Conservation (phyloP, 768 basidiomycete species). For the Vararia minispora region DNA sequence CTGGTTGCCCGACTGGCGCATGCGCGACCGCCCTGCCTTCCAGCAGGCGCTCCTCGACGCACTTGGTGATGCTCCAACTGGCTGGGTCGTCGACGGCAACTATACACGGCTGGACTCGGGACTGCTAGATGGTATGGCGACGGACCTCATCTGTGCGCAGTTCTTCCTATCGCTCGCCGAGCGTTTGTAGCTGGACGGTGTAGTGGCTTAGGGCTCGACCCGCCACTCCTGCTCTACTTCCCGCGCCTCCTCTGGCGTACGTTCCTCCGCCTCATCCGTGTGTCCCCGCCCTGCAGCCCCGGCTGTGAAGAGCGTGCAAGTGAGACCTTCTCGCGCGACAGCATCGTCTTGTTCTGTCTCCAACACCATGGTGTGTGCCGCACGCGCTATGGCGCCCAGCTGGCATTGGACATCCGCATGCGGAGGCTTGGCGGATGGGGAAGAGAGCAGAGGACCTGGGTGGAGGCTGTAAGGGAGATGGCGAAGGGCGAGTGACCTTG, state of each 20-base stretch:
- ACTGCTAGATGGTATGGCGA: constrained; percentile 27
- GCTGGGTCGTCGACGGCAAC: constrained; percentile 48
- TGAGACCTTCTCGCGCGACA: constrained; percentile 18
- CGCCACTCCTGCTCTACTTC: constrained; percentile 48
- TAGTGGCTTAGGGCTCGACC: constrained; percentile 46
- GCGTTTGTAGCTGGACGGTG: background rate
- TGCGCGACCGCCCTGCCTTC: constrained; percentile 20
- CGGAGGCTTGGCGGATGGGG: constrained; percentile 1
- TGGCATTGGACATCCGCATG: constrained; percentile 7
- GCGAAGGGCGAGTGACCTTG: no score
- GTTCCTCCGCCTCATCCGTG: constrained; percentile 24
- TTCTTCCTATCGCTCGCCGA: background rate
- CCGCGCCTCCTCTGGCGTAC: constrained; percentile 48
- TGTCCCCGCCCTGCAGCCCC: constrained; percentile 17
- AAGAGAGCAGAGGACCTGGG: background rate
- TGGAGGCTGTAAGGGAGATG: background rate
- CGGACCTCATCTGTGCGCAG: constrained; percentile 44
- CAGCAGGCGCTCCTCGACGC: constrained; percentile 11
- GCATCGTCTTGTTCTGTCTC: constrained; percentile 23
- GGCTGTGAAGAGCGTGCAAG: constrained; percentile 20
- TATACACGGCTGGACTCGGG: constrained; percentile 22
- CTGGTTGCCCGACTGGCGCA: constrained; percentile 41
- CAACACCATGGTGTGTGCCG: background rate
- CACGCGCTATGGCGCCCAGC: constrained; percentile 9
- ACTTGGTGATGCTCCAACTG: constrained; percentile 22